These are phyloP conservation scores for Chaetomium tenue DNA, from an alignment of 495 filamentous ascomycete species.

Conservation along the genomic window DNA sequence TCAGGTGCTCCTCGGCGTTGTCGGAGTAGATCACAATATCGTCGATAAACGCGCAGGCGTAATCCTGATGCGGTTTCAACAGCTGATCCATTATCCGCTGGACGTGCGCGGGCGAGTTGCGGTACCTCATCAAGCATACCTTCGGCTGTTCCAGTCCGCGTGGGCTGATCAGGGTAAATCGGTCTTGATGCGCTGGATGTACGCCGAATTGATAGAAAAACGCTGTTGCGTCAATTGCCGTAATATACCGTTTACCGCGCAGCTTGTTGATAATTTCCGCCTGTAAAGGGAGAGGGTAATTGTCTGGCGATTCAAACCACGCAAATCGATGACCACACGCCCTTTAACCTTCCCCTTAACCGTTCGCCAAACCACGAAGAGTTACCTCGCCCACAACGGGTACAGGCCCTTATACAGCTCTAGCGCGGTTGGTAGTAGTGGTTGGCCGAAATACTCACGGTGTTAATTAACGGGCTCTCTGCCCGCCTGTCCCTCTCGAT, in stretches of 20 bases:
- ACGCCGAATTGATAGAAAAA: not conserved
- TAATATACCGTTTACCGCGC: not conserved
- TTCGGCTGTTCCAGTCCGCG: not conserved
- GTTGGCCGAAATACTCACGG: no score
- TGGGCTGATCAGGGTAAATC: conserved; percentile 1
- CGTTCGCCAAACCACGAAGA: not conserved
- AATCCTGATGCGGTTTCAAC: not conserved
- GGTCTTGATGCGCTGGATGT: not conserved
- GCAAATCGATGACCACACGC: not conserved
- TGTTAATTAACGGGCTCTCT: no score
- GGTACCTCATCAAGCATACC: not conserved
- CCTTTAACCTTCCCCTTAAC: not conserved
- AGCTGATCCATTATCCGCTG: not conserved
- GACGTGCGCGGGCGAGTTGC: not conserved
- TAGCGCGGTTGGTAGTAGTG: no score
- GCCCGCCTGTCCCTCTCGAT: no score
- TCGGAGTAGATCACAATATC: not conserved
- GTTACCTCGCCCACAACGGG: no score
- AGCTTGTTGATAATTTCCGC: not conserved
- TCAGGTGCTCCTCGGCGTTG: not conserved
- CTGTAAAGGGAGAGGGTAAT: not conserved
- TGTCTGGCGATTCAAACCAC: not conserved
- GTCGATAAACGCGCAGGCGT: not conserved
- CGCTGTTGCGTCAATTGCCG: not conserved
- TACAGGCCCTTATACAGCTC: no score